Base-by-base conservation (phyloP, 805 yeast species). In the Maudiozyma turicensis region DNA sequence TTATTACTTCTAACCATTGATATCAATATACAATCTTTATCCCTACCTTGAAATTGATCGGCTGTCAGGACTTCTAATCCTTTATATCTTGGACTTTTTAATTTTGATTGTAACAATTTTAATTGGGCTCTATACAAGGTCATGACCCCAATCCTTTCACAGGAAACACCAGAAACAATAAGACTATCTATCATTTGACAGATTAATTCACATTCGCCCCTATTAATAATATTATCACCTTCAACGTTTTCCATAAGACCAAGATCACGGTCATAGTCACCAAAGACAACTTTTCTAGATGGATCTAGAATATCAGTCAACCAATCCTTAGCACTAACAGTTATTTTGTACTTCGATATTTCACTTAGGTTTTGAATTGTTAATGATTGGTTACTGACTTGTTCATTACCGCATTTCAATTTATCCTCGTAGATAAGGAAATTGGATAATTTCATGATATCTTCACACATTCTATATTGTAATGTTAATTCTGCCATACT, bases 21-120 rank as follows among this genome's bases (percentile, higher is more conserved):
- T 2, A 93, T 86, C 6, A 93, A 80, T 13, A 93, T 79, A 60
- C 96, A 86, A 33, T 87, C 91, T 59, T 91, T 93, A 65, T 93
- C 99, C 49, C 97, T 75, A 0, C 99, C 99, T 67, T 93, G 99
- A 59, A 85, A 91, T 60, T 84, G 87, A 65, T 93, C 99, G 0
- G 97, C 98, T 0, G 99, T 93, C 49, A 91, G 70, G 33, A 86
- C 74, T 56, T 93, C 98, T 32, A 93, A 66, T 0, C 71, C 76
- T 8, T 69, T 62, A 28, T 66, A 57, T 13, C 53, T 61, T 11
- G 49, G 49, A 13, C 44, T 47, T 30, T 47, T 41, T 52, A 63
- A 63, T 33, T 54, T 52, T 40, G 61, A 58, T 42, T 64, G 60
- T 40, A 84, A 66, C n/a, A 74, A 61, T 33, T 74, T 61, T 33